Conservation (phyloP, 129 eudicot genomes). For the Mikania micrantha region DNA sequence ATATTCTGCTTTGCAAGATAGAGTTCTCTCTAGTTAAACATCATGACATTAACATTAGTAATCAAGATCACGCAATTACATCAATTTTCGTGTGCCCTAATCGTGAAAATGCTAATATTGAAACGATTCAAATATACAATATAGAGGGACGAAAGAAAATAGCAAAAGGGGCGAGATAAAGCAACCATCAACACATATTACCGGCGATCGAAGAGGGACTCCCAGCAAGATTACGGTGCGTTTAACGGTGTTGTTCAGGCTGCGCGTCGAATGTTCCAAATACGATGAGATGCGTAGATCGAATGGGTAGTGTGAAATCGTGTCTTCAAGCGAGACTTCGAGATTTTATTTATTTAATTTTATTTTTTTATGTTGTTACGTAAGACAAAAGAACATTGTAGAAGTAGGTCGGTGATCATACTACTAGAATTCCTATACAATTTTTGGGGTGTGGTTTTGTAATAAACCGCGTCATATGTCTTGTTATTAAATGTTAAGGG, state of each 20-base stretch:
- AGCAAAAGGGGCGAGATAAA: neutral
- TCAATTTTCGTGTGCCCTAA: constrained; percentile 19
- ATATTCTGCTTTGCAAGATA: neutral
- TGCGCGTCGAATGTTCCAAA: constrained; percentile 23
- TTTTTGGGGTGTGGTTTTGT: too few species aligned
- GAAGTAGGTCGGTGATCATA: too few species aligned
- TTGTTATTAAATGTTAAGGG: too few species aligned
- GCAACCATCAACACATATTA: constrained; percentile 9
- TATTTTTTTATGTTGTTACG: neutral
- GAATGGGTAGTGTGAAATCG: constrained; percentile 17
- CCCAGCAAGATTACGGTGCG: constrained; percentile 21
- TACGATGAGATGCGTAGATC: constrained; percentile 2
- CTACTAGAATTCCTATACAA: too few species aligned
- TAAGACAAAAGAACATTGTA: neutral
- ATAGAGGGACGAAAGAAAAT: constrained; percentile 8
- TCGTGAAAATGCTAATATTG: constrained; percentile 8
- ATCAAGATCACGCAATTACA: constrained; percentile 4
- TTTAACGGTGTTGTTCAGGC: constrained; percentile 10
- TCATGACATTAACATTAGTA: neutral
- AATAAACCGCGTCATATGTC: too few species aligned
- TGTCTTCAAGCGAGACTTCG: constrained; percentile 20
- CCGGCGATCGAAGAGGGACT: constrained; percentile 16
- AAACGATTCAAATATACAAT: too few species aligned
- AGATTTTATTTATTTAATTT: constrained; percentile 1
- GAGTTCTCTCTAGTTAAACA: constrained; percentile 2